Percentiles rank a stretch among this genome's conserved stretches.
These are phyloP conservation scores for Firmiana major DNA, from an alignment of 345 rosid genomes.

Conservation along the genomic window DNA sequence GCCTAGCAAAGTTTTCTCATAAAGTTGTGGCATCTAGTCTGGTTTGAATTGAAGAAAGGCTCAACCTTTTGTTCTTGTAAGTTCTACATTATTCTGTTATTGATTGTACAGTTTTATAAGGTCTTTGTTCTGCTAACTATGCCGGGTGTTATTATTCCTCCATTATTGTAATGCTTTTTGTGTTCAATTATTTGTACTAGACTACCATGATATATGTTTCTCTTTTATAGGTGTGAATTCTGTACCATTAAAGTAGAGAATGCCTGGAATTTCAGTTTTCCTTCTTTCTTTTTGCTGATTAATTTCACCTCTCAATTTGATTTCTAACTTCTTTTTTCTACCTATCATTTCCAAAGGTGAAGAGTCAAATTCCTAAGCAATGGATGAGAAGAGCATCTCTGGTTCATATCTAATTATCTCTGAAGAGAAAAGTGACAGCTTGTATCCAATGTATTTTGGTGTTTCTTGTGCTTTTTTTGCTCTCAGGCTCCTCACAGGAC, in stretches of 20 bases:
- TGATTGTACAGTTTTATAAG: not conserved
- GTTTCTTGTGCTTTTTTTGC: constrained; percentile 66
- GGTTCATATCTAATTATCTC: constrained; percentile 28
- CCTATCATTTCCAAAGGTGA: constrained; percentile 26
- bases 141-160: constrained; percentile 14
- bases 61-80: constrained; percentile 24
- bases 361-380: constrained; percentile 23
- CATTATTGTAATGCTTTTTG: constrained; percentile 30
- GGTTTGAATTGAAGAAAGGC: constrained; percentile 4
- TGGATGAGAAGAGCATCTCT: constrained; percentile 36
- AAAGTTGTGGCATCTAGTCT: constrained; percentile 3
- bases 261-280: not conserved
- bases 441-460: constrained; percentile 61
- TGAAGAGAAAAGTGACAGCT: constrained; percentile 32
- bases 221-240: not conserved
- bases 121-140: not conserved
- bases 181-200: constrained; percentile 9
- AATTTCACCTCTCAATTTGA: not conserved
- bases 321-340: constrained; percentile 11
- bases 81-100: constrained; percentile 9
- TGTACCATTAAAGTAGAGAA: not conserved
- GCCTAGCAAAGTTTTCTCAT: constrained; percentile 1
- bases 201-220: not conserved
- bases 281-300: not conserved
- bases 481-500: constrained; percentile 37